Percentiles rank a stretch among this genome's conserved stretches.
phyloP scores from a whole-genome alignment of 2,329 filamentous ascomycete genomes.

The Fusarium guadeloupense region DNA sequence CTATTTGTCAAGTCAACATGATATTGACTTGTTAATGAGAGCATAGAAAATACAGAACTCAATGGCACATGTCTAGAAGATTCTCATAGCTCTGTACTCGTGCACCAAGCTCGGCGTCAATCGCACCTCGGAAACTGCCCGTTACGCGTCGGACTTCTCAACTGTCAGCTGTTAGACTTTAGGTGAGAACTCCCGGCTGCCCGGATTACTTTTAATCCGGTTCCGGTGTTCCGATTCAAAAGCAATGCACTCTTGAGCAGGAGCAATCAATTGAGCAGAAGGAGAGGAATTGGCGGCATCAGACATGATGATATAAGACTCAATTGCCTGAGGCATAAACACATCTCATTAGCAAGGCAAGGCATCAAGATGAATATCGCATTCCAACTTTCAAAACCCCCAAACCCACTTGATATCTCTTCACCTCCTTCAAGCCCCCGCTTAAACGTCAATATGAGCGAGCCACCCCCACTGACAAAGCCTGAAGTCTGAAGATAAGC shows the following conservation, averaged over 20 bases:
- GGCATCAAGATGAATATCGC: not conserved
- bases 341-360: constrained; percentile 3
- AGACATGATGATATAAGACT: constrained; percentile 4
- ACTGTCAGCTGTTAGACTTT: not conserved
- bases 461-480: constrained; percentile 38
- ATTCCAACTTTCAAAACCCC: constrained; percentile 6
- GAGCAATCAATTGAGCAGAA: too few species aligned
- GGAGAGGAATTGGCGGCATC: not conserved
- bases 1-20: not conserved
- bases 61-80: constrained; percentile 29
- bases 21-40: not conserved
- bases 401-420: constrained; percentile 16
- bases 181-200: constrained; percentile 3
- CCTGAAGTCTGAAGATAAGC: constrained; percentile 13
- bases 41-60: too few species aligned
- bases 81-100: too few species aligned
- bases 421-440: constrained; percentile 12
- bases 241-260: too few species aligned
- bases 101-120: too few species aligned
- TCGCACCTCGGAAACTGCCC: constrained; percentile 33
- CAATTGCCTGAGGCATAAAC: constrained; percentile 4
- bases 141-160: constrained; percentile 3
- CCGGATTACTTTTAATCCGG: constrained; percentile 33
- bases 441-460: constrained; percentile 39
- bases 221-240: too few species aligned